Evolutionary conservation across 805 yeast species (phyloP), one percentile per base, ranked within the genome.

Genomic region (Ogataea nonfermentans): DNA sequence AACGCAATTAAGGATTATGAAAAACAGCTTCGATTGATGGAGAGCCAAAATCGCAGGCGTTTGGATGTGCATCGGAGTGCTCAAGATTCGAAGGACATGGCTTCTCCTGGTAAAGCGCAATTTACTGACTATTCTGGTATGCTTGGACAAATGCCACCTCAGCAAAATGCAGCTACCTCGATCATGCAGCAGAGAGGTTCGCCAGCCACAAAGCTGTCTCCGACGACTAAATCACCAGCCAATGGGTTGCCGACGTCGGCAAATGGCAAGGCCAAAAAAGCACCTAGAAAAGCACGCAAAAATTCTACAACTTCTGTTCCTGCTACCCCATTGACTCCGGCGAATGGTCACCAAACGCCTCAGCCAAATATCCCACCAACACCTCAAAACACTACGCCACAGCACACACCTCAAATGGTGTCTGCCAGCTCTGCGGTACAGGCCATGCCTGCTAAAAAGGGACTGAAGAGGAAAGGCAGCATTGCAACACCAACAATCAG

Each of bases 1-100:
- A 73, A 71, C 52, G 90, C 91, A 1, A 65, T 86, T 27, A 86
- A 82, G 52, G 95, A 86, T 56, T 86, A 87, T 59, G 95, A 86
- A 59, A 79, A 78, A 69, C 91, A 85, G 60, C 65, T 85, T 49
- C 74, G 84, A 74, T 57, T 82, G 38, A 64, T 87, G 55, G 95
- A 86, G 53, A 76, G 76, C 47, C 90, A 84, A 57, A 86, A 84
- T 60, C 81, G 82, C 56, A 78, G 77, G 57, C 71, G 85, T 39
- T 65, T 84, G 35, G 80, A 75, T 50, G 73, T 70, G 37, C 78
- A 74, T 4, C 59, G 78, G 26, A 65, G 61, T 46, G 67, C 61
- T 23, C 63, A 55, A n/a, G 51, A 40, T 22, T 32, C 41, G 34
- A 35, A 49, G 41, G 48, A 43, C 22, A 19, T 29, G 34, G 43